A percentile compares a stretch with the other conserved stretches of the same genome.
Conservation (phyloP, 1,139 yeast genomes). For the Sugiyamaella grinbergsii region DNA sequence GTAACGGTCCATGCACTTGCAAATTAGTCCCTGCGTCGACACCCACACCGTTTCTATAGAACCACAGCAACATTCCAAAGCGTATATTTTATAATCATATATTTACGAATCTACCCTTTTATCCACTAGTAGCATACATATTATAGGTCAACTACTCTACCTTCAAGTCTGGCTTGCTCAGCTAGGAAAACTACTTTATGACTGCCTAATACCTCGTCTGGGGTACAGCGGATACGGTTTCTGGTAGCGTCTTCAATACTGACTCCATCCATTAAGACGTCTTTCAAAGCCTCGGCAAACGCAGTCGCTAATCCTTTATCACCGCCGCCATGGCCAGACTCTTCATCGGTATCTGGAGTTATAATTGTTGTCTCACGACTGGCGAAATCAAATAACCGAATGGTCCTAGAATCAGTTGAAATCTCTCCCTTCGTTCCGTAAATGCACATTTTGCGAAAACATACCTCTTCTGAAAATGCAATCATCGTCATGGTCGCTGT, state of each 20-base stretch:
- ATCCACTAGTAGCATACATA: too few relatives aligned
- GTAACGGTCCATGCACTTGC: not conserved
- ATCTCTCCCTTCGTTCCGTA: slow-evolving; percentile 38
- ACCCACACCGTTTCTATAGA: too few relatives aligned
- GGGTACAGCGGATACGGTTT: slow-evolving; percentile 33
- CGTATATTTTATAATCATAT: too few relatives aligned
- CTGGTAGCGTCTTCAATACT: slow-evolving; percentile 31
- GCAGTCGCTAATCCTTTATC: slow-evolving; percentile 36
- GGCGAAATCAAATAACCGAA: slow-evolving; percentile 33
- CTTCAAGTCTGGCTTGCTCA: slow-evolving; percentile 33
- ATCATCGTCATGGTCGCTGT: slow-evolving; percentile 40
- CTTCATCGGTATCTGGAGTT: slow-evolving; percentile 29
- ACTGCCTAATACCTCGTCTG: slow-evolving; percentile 32
- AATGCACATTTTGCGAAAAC: slow-evolving; percentile 33
- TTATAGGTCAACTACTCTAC: slow-evolving; percentile 25
- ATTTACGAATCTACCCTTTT: too few relatives aligned
- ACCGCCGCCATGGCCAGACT: slow-evolving; percentile 39
- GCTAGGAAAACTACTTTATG: slow-evolving; percentile 37
- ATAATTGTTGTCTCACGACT: slow-evolving; percentile 27
- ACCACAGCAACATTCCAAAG: too few relatives aligned
- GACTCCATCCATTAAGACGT: slow-evolving; percentile 26
- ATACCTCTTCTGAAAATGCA: slow-evolving; percentile 34
- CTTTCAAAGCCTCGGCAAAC: slow-evolving; percentile 33
- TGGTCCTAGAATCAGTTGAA: slow-evolving; percentile 33
- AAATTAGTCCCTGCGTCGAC: slow-evolving; percentile 5